Base-by-base conservation (phyloP, 169 alveolate genomes). In the Eimeria sp. region DNA sequence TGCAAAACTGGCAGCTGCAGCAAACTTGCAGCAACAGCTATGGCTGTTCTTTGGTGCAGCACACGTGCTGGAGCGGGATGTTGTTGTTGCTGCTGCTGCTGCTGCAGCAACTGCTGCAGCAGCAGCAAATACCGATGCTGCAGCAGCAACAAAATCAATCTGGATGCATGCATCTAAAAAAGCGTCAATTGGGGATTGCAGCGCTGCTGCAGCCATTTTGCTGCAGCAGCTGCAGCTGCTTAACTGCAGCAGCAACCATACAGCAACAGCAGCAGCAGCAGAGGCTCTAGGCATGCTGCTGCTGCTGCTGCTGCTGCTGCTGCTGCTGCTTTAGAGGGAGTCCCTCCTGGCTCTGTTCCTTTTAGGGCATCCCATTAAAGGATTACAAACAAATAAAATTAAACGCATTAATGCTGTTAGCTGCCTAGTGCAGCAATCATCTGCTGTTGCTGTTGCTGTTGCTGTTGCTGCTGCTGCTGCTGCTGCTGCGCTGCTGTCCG, bases 371-470 rank as follows among this genome's bases (percentile, higher is more conserved):
- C 14, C 87, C 27, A 43, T 34, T 13, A 76, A 11, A 13, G 54
- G 87, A 10, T 18, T 76, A 16, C 87, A 76, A 25, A 82, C 51
- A 82, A 82, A 49, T 25, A 82, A 0, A 7, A 82, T 43, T 10
- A 82, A 51, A 16, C 72, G 40, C 58, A 72, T 82, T 43, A 82
- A 82, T 47, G 72, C 65, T n/a, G 27, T 10, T 40, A 49, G 90
- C 63, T 76, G 87, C 51, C 45, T 76, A n/a, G 63, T 76, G 87
- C 87, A 76, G 61, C 63, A 76, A n/a, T 43, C 63, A 9, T 76
- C 87, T 47, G 61, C 34, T 76, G 87, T 20, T 76, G 87, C 87
- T 27, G 87, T 63, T 72, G 87, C 63, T 76, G 57, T 63, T 76
- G 70, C n/a, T 61, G 70, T 4, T 61, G 70, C 70, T 61, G 70